Evolutionary conservation across 2,329 filamentous ascomycete genomes (phyloP), one percentile per base, ranked within the genome.

Genomic region (Botrytis cinerea): DNA sequence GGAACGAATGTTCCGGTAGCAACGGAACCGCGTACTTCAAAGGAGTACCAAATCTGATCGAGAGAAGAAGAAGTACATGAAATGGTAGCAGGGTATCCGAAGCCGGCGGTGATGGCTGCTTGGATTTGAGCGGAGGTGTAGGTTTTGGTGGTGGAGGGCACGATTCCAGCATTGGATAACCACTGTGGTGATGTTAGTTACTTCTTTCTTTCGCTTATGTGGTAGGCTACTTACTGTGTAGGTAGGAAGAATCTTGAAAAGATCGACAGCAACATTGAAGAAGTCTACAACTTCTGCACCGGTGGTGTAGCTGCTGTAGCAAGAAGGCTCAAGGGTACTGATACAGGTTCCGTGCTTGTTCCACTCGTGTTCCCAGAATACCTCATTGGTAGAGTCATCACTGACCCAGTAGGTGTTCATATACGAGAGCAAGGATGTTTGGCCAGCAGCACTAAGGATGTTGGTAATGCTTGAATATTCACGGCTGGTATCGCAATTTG

Each of bases 311-410:
- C 83, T 80, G 6, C 83, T 82, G 82, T 93, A 94, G 84, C 92
- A 94, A 28, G 82, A 81, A 0, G 91, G 87, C 64, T 90, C 85
- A 16, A 94, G 85, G 0, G 92, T 94, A 77, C 85, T 89, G 76
- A 93, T 88, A 82, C 92, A 93, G n/a, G 85, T 87, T 72, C 92
- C 92, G 80, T 94, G 92, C 81, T 93, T 94, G 76, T 85, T 84
- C 89, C 90, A 94, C 81, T 94, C 92, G 81, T 93, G 91, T 80
- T 91, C 84, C 92, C 92, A 94, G 77, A 94, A 88, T 18, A 82
- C 83, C 77, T 91, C 87, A 78, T 91, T 88, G 67, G 89, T 82
- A 73, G 90, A 90, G 70, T 87, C 80, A 81, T 89, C 87, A 80
- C 90, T 88, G 81, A 92, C 90, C 75, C 75, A 76, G 83, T 90